Percentiles rank a stretch among this genome's conserved stretches.
phyloP scores from a whole-genome alignment of 257 asterid species.

The Jacaranda copaia region DNA sequence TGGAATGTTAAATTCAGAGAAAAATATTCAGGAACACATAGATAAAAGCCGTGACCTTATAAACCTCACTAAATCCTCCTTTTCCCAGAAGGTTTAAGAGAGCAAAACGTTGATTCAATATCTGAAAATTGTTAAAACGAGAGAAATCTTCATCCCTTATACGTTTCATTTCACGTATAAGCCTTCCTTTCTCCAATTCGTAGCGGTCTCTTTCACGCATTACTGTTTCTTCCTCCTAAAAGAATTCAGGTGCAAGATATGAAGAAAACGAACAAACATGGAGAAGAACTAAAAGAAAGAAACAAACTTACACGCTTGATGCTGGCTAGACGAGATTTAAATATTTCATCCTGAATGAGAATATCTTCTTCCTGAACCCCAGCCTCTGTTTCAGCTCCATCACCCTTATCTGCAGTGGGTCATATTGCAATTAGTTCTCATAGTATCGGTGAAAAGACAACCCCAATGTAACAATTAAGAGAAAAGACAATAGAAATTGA shows the following conservation, averaged over 20 bases:
- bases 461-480: conserved; percentile 3
- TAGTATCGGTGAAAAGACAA: conserved; percentile 13
- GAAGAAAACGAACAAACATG: conserved; percentile 11
- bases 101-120: conserved; percentile 93
- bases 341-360: conserved; percentile 89
- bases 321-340: conserved; percentile 89
- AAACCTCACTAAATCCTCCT: conserved; percentile 99
- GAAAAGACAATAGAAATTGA: neutral
- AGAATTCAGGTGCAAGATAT: conserved; percentile 37
- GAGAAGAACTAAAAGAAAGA: conserved; percentile 20
- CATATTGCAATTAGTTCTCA: conserved; percentile 31
- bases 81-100: conserved; percentile 96
- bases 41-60: conserved; percentile 64
- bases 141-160: conserved; percentile 98
- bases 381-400: conserved; percentile 71
- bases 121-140: conserved; percentile 94
- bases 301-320: conserved; percentile 81
- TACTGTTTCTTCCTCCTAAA: conserved; percentile 91
- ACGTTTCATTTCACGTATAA: conserved; percentile 98
- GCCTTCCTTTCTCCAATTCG: conserved; percentile 94
- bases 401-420: conserved; percentile 73
- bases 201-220: conserved; percentile 96
- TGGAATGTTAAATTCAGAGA: conserved; percentile 12
- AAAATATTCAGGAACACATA: conserved; percentile 29
- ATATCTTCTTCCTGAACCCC: conserved; percentile 79